Base-by-base conservation (phyloP, 257 asterid genomes). In the Plantago elongata region DNA sequence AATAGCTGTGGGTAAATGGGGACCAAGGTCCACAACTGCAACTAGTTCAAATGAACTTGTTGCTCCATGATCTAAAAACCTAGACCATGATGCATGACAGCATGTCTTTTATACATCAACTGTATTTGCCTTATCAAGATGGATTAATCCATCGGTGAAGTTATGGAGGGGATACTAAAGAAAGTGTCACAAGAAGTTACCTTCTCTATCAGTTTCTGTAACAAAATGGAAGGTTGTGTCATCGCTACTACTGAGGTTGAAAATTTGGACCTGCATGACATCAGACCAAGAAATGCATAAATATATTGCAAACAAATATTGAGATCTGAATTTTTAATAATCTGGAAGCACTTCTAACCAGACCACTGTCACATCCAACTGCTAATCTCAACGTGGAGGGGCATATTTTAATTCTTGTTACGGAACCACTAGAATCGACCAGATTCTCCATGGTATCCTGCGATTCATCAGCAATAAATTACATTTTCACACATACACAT, bases 361-460 rank as follows among this genome's bases (percentile, higher is more conserved):
- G 84, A 74, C 93, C 93, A 77, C 95, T 68, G 77, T 84, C 89
- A 71, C 81, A 77, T 58, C 96, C 97, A 66, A 87, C 84, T 34
- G 96, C 96, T 69, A 90, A 79, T 77, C 77, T 78, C 73, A 80
- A 71, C 5, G 90, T 84, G 72, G 75, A 74, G 71, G 81, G 65
- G 83, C 93, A 90, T 61, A 90, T 77, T 61, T 77, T 90, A 46
- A 90, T 45, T 73, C 60, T 71, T 42, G 89, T 75, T 65, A 87
- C 80, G 11, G 95, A 75, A 67, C 83, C 79, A 70, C 70, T 70
- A 69, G 90, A 72, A 67, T 71, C 80, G 60, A 60, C 74, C 61
- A 69, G 42, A 55, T 68, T 54, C 65, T 70, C 73, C 77, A 76
- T 75, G 75, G 71, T 71, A 70, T 72, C 75, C 96, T 87, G 95